A percentile compares a stretch with the other conserved stretches of the same genome.
Evolutionary conservation across 2,329 filamentous ascomycete genomes (phyloP).

Genomic region (Epichloe scottii): DNA sequence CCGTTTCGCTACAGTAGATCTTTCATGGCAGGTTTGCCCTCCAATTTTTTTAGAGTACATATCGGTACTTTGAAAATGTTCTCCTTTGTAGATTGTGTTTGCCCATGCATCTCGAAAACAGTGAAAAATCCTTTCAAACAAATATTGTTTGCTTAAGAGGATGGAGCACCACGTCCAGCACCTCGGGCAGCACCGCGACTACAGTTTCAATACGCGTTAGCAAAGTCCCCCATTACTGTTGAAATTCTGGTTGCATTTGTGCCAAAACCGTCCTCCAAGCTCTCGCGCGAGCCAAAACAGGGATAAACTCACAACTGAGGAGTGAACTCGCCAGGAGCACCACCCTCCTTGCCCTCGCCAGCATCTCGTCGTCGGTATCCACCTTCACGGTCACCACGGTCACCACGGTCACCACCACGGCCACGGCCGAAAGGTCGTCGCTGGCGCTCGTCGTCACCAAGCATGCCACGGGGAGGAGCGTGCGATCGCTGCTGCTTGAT

Average conservation of each 20-base stretch:
- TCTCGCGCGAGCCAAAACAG: not conserved
- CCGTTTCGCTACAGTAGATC: constrained; percentile 14
- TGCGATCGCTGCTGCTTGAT: constrained; percentile 99
- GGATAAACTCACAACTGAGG: constrained; percentile 62
- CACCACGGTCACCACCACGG: constrained; percentile 48
- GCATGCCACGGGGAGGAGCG: constrained; percentile 96
- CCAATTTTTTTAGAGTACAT: constrained; percentile 34
- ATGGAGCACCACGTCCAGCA: constrained; percentile 68
- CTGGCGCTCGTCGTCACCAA: constrained; percentile 76
- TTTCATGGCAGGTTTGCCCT: constrained; percentile 28
- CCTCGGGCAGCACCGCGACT: constrained; percentile 72
- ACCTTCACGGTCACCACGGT: constrained; percentile 73
- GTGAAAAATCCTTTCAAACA: constrained; percentile 28
- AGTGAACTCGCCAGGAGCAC: constrained; percentile 82
- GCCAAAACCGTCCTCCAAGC: too few relatives aligned
- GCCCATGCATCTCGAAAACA: constrained; percentile 27
- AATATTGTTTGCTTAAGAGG: constrained; percentile 41
- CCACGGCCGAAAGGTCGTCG: constrained; percentile 75
- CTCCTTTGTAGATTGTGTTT: constrained; percentile 10
- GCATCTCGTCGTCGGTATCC: constrained; percentile 86
- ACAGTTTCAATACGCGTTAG: constrained; percentile 8
- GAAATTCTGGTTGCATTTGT: too few relatives aligned
- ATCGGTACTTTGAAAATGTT: constrained; percentile 18
- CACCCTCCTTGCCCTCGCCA: constrained; percentile 80
- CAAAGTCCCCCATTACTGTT: not conserved